Base-by-base conservation (phyloP, 306 rosid genomes). In the Vigna angularis region DNA sequence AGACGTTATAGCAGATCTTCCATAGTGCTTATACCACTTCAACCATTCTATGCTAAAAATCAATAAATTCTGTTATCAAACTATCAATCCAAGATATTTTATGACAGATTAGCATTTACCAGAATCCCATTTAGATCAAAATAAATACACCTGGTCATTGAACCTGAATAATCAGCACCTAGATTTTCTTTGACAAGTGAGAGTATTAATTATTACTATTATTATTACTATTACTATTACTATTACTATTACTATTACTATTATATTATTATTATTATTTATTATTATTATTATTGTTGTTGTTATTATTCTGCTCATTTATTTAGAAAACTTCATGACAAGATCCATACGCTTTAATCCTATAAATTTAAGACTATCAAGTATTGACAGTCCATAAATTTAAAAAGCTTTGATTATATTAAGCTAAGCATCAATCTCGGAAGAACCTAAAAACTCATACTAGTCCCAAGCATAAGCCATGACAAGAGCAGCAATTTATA, bases 321-420 rank as follows among this genome's bases (percentile, higher is more conserved):
- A 36, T 16, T 38, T n/a, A 65, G 48, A 63, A 36, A 34, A 63
- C 48, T 65, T 17, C 20, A 38, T 65, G 50, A 26, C 48, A 65
- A 17, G 8, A 38, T 38, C 69, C 24, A 16, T 13, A 15, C 30
- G 34, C 40, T 14, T 61, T 6, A 61, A 28, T 61, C 66, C 40
- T 9, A 2, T 58, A 30, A 6, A 6, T 30, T 61, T 30, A 61
- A 30, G 66, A 61, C 48, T 34, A 36, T 63, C 1, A 6, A 3
- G 67, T 61, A 15, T 34, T 63, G 48, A 34, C 68, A 63, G 12
- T 63, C 48, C 68, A 63, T 36, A 28, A 32, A 40, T 34, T 62
- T 20, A 34, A 15, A 14, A 63, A 1, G 15, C n/a, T 63, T 32
- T 63, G 24, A 63, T 63, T 63, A 32, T 34, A 34, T 16, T 34